A percentile compares a stretch with the other conserved stretches of the same genome.
Evolutionary conservation across 495 filamentous ascomycete genomes (phyloP).

Genomic region (Penicillium mononematosum): DNA sequence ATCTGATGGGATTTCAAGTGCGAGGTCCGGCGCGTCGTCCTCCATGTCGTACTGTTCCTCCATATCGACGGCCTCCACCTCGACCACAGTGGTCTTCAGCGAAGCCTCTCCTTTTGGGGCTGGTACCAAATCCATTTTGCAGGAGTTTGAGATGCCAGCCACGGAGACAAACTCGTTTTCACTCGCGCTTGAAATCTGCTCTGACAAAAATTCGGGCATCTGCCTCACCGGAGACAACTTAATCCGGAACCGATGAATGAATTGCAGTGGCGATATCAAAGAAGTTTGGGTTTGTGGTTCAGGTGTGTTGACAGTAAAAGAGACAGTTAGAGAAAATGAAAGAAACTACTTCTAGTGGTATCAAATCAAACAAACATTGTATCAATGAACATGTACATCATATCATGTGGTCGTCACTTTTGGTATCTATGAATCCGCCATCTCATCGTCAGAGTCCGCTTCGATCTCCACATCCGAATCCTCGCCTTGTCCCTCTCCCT

Average conservation of each 20-base stretch:
- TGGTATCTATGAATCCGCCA: slow-evolving; percentile 45
- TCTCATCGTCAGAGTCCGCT: slow-evolving; percentile 47
- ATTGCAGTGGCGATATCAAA: slow-evolving; percentile 14
- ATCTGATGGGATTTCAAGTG: slow-evolving; percentile 33
- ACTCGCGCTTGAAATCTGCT: slow-evolving; percentile 35
- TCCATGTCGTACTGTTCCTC: slow-evolving; percentile 16
- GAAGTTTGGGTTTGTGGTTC: slow-evolving; percentile 5
- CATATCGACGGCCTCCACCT: slow-evolving; percentile 45
- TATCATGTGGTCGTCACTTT: slow-evolving; percentile 18
- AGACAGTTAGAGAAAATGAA: slow-evolving; percentile 4
- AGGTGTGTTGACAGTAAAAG: slow-evolving; percentile 24
- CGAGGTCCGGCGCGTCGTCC: slow-evolving; percentile 28
- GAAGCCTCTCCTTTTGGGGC: slow-evolving; percentile 39
- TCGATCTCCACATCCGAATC: slow-evolving; percentile 43
- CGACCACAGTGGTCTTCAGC: slow-evolving; percentile 46
- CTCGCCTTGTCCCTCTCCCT: slow-evolving; percentile 47
- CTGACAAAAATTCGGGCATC: slow-evolving; percentile 33
- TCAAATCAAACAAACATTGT: slow-evolving; percentile 24
- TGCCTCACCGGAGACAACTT: slow-evolving; percentile 34
- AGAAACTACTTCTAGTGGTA: slow-evolving; percentile 31
- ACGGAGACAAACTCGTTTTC: slow-evolving; percentile 26
- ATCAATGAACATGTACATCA: slow-evolving; percentile 25
- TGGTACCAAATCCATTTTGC: slow-evolving; percentile 47
- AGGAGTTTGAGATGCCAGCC: slow-evolving; percentile 35
- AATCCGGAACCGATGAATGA: slow-evolving; percentile 34